Base-by-base conservation (phyloP, 1,284 basidiomycete species). In the Boletus sp. region DNA sequence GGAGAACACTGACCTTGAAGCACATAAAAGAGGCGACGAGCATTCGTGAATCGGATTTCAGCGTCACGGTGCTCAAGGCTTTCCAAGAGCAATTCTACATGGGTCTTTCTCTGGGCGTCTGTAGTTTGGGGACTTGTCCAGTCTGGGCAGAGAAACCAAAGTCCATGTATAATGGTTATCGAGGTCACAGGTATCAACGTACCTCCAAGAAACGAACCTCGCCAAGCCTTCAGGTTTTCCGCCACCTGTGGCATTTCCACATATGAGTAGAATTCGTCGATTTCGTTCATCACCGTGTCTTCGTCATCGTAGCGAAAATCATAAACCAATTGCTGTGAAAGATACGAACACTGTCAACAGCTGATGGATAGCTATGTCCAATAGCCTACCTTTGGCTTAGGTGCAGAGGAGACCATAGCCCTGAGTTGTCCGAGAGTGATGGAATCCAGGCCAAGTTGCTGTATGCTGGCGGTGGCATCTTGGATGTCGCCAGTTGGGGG, bases 261-360 rank as follows among this genome's bases (percentile, higher is more conserved):
- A 78, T 98, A 99, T 30, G 95, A 95, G 78, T 97, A 99, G 78
- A 99, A 98, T 77, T 99, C 97, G 65, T 98, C 93, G 51, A 99
- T 90, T 76, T 98, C 97, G 69, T 94, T 93, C 82, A 96, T 90
- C 49, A 98, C 87, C 21, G 91, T 93, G 76, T 98, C 95, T 70
- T 97, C 93, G 74, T 99, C 97, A 67, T 95, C 93, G 74, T 97
- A 97, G 63, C 89, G 86, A 76, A 93, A 96, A 79, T 95, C 93
- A 75, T 92, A 96, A 68, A 86, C 87, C 37, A 86, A 88, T 86
- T 92, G 87, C 91, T 93, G 79, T 70, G 68, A 66, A 69, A 56
- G 31, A 50, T 25, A 56, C 71, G 58, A 48, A 50, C 30, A 19
- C 44, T 44, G 54, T 68, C 52, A 68, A 60, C 63, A 63, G 61